Conservation (phyloP, 805 yeast genomes). For the Ogataea populi-albae region DNA sequence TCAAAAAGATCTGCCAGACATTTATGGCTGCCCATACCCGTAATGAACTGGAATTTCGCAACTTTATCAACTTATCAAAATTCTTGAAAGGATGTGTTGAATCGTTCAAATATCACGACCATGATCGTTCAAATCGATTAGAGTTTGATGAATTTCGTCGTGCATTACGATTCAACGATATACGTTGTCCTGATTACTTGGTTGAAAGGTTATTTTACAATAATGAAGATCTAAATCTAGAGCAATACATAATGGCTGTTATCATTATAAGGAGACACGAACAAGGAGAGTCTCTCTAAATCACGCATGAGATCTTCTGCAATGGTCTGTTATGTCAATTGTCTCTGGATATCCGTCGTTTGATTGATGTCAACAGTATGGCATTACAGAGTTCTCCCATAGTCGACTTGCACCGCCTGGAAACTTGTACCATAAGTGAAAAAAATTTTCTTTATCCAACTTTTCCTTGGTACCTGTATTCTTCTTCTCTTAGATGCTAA, state of each 20-base stretch:
- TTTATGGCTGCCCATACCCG: constrained; percentile 15
- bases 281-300: constrained; percentile 6
- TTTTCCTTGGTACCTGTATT: background rate
- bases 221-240: constrained; percentile 23
- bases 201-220: constrained; percentile 20
- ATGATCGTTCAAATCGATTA: constrained; percentile 24
- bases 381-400: no score
- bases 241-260: constrained; percentile 28
- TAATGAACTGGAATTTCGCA: constrained; percentile 24
- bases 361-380: no score
- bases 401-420: no score
- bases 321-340: no score
- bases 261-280: constrained; percentile 25
- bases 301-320: background rate
- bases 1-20: constrained; percentile 17
- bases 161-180: constrained; percentile 25
- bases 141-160: constrained; percentile 28
- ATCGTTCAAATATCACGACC: constrained; percentile 30
- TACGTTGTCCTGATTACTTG: constrained; percentile 23
- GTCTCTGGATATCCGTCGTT: no score
- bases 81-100: constrained; percentile 32
- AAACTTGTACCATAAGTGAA: no score
- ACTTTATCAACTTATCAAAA: constrained; percentile 27
- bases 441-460: constrained; percentile 1
- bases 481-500: no score